These are phyloP conservation scores for Tillandsia leiboldiana DNA, from an alignment of 176 grass and related monocot species.

Conservation along the genomic window DNA sequence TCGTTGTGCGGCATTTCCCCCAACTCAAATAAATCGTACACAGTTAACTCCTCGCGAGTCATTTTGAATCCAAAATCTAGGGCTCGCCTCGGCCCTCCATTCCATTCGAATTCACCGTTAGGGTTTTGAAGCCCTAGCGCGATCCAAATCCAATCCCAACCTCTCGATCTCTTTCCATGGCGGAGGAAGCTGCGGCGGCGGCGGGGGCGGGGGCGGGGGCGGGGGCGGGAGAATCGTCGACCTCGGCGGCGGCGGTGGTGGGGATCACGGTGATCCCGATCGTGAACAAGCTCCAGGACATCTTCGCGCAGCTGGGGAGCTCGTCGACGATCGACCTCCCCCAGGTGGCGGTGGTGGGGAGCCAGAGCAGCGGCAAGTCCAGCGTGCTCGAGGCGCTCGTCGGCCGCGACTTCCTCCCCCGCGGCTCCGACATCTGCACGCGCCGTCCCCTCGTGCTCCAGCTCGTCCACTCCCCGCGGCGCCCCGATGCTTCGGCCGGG, in stretches of 20 bases:
- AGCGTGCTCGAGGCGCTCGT: constrained; percentile 96
- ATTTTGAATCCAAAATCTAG: neutral
- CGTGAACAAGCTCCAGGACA: constrained; percentile 98
- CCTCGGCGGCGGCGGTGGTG: constrained; percentile 33
- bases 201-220: constrained; percentile 11
- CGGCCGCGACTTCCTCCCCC: constrained; percentile 84
- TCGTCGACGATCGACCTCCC: constrained; percentile 77
- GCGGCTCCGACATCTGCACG: constrained; percentile 92
- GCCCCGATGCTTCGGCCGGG: constrained; percentile 25
- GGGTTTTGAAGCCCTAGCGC: constrained; percentile 10
- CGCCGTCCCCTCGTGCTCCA: constrained; percentile 86
- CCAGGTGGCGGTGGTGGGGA: constrained; percentile 87
- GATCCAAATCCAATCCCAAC: constrained; percentile 1
- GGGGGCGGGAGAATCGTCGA: constrained; percentile 19
- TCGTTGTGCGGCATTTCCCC: no score
- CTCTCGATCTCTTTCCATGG: constrained; percentile 35
- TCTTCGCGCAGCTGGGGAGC: constrained; percentile 85
- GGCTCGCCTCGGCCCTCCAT: neutral
- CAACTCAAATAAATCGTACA: neutral
- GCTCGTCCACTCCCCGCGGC: constrained; percentile 57
- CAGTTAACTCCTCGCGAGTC: neutral
- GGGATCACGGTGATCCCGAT: constrained; percentile 89
- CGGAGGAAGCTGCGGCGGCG: constrained; percentile 29
- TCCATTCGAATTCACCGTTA: neutral
- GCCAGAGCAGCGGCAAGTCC: constrained; percentile 97